These are phyloP conservation scores for Colletotrichum sublineola DNA, from an alignment of 2,329 filamentous ascomycete species.

Conservation along the genomic window DNA sequence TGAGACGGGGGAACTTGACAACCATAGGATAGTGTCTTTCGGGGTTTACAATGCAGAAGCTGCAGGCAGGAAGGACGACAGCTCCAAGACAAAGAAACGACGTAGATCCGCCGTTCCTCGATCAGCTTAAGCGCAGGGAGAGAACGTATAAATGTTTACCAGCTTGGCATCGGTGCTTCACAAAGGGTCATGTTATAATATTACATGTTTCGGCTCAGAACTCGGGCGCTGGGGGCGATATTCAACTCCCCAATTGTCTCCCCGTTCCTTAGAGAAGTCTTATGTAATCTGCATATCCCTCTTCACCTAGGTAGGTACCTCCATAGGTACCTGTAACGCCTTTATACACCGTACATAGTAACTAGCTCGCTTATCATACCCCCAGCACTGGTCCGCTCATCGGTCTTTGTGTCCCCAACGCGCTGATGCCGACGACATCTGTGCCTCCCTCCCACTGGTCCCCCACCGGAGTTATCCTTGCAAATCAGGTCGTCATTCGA, in stretches of 20 bases:
- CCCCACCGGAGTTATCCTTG: conserved; percentile 39
- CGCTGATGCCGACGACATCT: conserved; percentile 30
- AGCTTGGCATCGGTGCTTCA: neutral
- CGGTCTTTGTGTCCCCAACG: conserved; percentile 23
- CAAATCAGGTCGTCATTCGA: conserved; percentile 41
- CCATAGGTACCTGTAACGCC: too few species aligned
- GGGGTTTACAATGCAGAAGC: neutral
- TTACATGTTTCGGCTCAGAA: neutral
- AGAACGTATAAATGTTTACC: neutral
- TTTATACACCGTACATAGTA: too few species aligned
- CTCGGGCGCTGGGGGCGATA: neutral
- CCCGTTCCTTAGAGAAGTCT: neutral
- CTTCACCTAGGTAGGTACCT: neutral
- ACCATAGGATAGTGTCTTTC: neutral
- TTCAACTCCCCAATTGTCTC: neutral
- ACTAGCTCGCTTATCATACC: conserved; percentile 22
- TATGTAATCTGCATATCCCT: neutral
- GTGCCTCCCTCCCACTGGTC: conserved; percentile 13
- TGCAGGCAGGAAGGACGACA: neutral
- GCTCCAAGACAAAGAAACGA: neutral
- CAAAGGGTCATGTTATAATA: neutral
- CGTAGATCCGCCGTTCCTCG: neutral
- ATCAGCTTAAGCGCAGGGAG: neutral
- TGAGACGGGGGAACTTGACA: neutral
- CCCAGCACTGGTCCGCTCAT: conserved; percentile 28